Evolutionary conservation across 495 filamentous ascomycete genomes (phyloP).

Genomic region (Emericellopsis terricola): DNA sequence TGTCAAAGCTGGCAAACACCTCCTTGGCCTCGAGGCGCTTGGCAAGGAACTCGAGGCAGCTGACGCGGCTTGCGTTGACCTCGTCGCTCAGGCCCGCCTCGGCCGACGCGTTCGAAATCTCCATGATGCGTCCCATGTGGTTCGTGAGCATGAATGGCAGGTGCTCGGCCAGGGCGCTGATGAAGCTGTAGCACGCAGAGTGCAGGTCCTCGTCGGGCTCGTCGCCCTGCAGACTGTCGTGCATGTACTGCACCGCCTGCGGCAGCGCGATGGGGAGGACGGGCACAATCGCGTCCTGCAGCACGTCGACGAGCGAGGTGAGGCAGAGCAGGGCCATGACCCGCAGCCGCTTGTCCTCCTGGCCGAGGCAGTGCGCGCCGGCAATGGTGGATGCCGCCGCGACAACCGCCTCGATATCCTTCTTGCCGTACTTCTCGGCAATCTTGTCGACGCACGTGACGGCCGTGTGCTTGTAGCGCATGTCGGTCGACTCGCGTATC

Average conservation of each 20-base stretch:
- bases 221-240: slow-evolving; percentile 35
- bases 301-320: slow-evolving; percentile 68
- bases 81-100: slow-evolving; percentile 32
- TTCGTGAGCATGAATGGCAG: slow-evolving; percentile 72
- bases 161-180: slow-evolving; percentile 58
- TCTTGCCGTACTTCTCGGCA: slow-evolving; percentile 80
- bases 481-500: slow-evolving; percentile 49
- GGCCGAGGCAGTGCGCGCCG: slow-evolving; percentile 55
- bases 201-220: slow-evolving; percentile 44
- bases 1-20: slow-evolving; percentile 47
- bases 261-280: slow-evolving; percentile 59
- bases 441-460: slow-evolving; percentile 80
- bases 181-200: slow-evolving; percentile 62
- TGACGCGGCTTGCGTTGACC: slow-evolving; percentile 41
- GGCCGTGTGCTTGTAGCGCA: slow-evolving; percentile 59
- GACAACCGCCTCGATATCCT: slow-evolving; percentile 43
- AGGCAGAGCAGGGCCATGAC: slow-evolving; percentile 75
- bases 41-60: slow-evolving; percentile 53
- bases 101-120: slow-evolving; percentile 52
- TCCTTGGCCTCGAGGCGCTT: slow-evolving; percentile 50
- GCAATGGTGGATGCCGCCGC: slow-evolving; percentile 60
- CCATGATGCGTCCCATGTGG: slow-evolving; percentile 51
- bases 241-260: slow-evolving; percentile 48
- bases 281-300: slow-evolving; percentile 71
- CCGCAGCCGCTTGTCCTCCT: slow-evolving; percentile 50